Base-by-base conservation (phyloP, 371 early-diverging fungal species). In the Smittium culicis region DNA sequence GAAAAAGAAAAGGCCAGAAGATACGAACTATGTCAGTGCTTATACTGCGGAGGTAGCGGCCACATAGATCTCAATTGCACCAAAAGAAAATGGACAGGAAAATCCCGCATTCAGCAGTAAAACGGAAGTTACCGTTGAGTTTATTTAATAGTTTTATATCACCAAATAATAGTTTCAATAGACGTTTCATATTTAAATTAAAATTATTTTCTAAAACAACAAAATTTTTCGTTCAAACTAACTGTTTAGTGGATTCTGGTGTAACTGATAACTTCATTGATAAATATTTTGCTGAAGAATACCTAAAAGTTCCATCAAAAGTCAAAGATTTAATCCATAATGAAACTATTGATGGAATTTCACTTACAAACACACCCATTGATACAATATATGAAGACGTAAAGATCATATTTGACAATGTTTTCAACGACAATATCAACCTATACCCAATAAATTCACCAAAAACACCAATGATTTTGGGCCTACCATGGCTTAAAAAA, bases 1-100 rank as follows among this genome's bases (percentile, higher is more conserved):
- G 29, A 59, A 59, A 31, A 59, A 59, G n/a, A 59, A 59, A 59
- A 59, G n/a, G n/a, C 27, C 60, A 59, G 60, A 59, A 27, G 60
- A 16, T 29, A 11, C 16, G 60, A 27, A 29, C n/a, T 59, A 29
- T 5, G 60, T 16, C n/a, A 11, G 31, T 29, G 27, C 60, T 29
- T 59, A n/a, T 59, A 14, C n/a, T 59, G 60, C 31, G 60, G 60
- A 59, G n/a, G 31, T n/a, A 27, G 31, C 16, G 60, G 60, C 11
- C 5, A 59, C n/a, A 59, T 59, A 59, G 60, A 5, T 14, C 27
- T 59, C 5, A 29, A 16, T 11, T 59, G 60, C 31, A 27, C 60
- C 27, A 59, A 59, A 27, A 59, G 31, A 59, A n/a, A 27, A 29
- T n/a, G 5, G 5, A 5, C 5, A n/a, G 60, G 5, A 59, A 59